Evolutionary conservation across 306 rosid genomes (phyloP).

Genomic region (Corylus heterophylla): DNA sequence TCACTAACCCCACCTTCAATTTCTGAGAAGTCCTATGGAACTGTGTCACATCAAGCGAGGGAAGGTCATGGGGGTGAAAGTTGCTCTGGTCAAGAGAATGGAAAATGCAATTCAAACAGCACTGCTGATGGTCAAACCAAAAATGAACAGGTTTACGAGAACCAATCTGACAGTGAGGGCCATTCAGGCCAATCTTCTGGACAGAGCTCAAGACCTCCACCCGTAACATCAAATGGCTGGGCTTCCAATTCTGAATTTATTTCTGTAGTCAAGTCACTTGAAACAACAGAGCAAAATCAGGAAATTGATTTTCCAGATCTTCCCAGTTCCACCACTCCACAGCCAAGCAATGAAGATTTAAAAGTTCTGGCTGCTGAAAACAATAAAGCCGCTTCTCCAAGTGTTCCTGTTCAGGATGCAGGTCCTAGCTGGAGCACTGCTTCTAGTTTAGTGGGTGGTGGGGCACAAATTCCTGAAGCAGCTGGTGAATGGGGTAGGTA

Average conservation of each 20-base stretch:
- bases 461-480: constrained; percentile 37
- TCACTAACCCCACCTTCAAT: constrained; percentile 46
- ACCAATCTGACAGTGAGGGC: constrained; percentile 66
- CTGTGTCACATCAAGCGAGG: constrained; percentile 30
- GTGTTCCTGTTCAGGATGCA: constrained; percentile 43
- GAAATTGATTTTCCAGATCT: constrained; percentile 30
- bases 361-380: constrained; percentile 37
- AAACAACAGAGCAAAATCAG: constrained; percentile 32
- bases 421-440: constrained; percentile 62
- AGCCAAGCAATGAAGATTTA: constrained; percentile 28
- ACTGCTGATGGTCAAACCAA: constrained; percentile 48
- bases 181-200: constrained; percentile 76
- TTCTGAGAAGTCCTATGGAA: constrained; percentile 35
- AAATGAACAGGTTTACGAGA: constrained; percentile 47
- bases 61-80: constrained; percentile 42
- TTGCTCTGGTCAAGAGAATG: constrained; percentile 39
- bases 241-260: constrained; percentile 19
- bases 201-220: constrained; percentile 60
- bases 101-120: constrained; percentile 44
- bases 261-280: constrained; percentile 30
- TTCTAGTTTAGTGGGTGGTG: constrained; percentile 50
- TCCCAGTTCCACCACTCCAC: constrained; percentile 27
- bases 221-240: constrained; percentile 14
- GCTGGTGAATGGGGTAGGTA: constrained; percentile 47
- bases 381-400: constrained; percentile 39